Base-by-base conservation (phyloP, 345 rosid species). In the Cardamine chenopodiifolia region DNA sequence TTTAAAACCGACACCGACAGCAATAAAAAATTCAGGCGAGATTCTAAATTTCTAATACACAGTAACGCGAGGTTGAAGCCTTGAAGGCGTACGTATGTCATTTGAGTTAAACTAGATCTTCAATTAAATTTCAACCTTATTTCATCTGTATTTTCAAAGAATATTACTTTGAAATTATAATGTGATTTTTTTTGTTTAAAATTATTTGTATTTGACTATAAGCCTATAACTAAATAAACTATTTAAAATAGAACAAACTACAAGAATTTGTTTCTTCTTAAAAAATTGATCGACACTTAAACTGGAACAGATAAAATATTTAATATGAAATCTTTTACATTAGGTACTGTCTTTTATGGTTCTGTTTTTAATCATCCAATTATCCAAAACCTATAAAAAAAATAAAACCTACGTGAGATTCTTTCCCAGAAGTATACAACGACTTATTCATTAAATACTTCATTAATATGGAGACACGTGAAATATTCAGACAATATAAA, bases 1-100 rank as follows among this genome's bases (percentile, higher is more conserved):
- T 25, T 44, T n/a, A n/a, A 2, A 44, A 44, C 10, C 8, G 4
- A 59, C 39, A 74, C 78, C 68, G 52, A 74, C 78, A 74, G 14
- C 63, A 35, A 57, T 23, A 47, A 18, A 47, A 26, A 45, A 14
- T 42, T 54, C 15, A n/a, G 14, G 6, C 22, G 50, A 50, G 53
- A 72, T 32, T 52, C 31, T 32, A 9, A 19, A 25, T 25, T 26
- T 4, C 19, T 55, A 11, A 14, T 18, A 44, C 32, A 13, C 19
- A 13, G 6, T 13, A 11, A 11, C 40, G 40, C 54, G 32, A 17
- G 47, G 47, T 29, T 69, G 15, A 25, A 52, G 2, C 4, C 11
- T 29, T 69, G n/a, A 25, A 52, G 3, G 8, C 9, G 11, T 34
- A 35, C 3, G 8, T 10, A 35, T 67, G 60, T 54, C 37, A n/a